These are phyloP conservation scores for Diospyros kaki DNA, from an alignment of 148 eudicot genomes.

Conservation along the genomic window DNA sequence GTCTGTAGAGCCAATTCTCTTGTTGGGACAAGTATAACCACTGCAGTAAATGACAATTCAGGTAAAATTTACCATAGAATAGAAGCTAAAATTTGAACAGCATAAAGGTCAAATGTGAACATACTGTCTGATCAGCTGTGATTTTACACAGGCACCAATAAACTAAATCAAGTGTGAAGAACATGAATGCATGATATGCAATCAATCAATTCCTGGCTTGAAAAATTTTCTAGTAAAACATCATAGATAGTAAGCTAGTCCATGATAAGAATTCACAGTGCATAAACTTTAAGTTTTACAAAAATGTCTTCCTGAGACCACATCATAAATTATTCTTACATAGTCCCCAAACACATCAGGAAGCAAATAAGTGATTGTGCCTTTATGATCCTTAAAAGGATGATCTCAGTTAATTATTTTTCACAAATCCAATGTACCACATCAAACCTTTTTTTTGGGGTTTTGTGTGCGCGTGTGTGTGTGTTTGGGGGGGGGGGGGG, in stretches of 20 bases:
- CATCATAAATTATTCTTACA: not conserved
- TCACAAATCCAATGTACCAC: not conserved
- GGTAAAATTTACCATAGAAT: constrained; percentile 9
- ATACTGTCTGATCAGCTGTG: not conserved
- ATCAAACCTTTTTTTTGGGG: not conserved
- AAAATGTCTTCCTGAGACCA: not conserved
- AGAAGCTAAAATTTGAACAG: constrained; percentile 9
- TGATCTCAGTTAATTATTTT: not conserved
- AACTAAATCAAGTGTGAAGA: not conserved
- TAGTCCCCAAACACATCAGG: not conserved
- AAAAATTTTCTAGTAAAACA: not conserved
- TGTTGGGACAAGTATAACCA: constrained; percentile 85
- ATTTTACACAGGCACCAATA: not conserved
- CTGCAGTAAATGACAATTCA: constrained; percentile 36
- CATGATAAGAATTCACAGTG: not conserved
- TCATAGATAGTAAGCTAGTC: not conserved
- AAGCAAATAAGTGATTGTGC: not conserved
- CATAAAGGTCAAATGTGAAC: not conserved
- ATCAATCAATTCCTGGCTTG: constrained; percentile 1
- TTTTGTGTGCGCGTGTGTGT: no score
- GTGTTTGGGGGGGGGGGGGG: no score
- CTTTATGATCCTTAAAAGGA: not conserved
- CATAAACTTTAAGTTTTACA: not conserved
- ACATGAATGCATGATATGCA: not conserved
- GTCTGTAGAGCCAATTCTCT: constrained; percentile 94